A percentile compares a stretch with the other conserved stretches of the same genome.
Conservation (phyloP, 352 stramenopile species). For the Globisporangium middletonii region DNA sequence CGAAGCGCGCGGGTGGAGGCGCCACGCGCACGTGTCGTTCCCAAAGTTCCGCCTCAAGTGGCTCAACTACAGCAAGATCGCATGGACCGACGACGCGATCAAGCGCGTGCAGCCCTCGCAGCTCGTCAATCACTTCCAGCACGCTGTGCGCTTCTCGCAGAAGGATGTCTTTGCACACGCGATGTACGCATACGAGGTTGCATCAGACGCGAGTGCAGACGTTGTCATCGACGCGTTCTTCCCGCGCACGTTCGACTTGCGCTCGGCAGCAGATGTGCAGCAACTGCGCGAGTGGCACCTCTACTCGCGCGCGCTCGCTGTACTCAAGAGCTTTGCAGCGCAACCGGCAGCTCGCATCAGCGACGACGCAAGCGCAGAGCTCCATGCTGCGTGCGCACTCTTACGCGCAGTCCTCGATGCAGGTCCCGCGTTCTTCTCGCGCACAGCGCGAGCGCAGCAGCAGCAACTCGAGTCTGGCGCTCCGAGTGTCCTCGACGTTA, state of each 20-base stretch:
- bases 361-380: not conserved
- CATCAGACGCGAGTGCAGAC: not conserved
- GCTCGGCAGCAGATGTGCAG: slow-evolving; percentile 3
- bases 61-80: slow-evolving; percentile 65
- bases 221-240: slow-evolving; percentile 38
- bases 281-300: slow-evolving; percentile 34
- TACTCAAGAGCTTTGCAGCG: slow-evolving; percentile 24
- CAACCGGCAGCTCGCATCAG: not conserved
- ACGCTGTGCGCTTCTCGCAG: slow-evolving; percentile 53
- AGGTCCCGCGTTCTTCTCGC: slow-evolving; percentile 9
- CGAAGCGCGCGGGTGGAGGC: slow-evolving; percentile 31
- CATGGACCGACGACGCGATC: slow-evolving; percentile 30
- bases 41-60: slow-evolving; percentile 56
- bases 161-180: slow-evolving; percentile 47
- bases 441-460: not conserved
- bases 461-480: not conserved
- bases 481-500: not conserved
- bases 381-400: slow-evolving; percentile 6
- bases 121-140: slow-evolving; percentile 64
- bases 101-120: slow-evolving; percentile 21
- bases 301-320: slow-evolving; percentile 38
- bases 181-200: slow-evolving; percentile 22
- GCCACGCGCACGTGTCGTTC: slow-evolving; percentile 50
- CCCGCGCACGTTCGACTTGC: slow-evolving; percentile 41
- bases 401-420: not conserved